Evolutionary conservation across 2,329 filamentous ascomycete species (phyloP), one percentile per base, ranked within the genome.

Genomic region (Blastomyces emzantsi): DNA sequence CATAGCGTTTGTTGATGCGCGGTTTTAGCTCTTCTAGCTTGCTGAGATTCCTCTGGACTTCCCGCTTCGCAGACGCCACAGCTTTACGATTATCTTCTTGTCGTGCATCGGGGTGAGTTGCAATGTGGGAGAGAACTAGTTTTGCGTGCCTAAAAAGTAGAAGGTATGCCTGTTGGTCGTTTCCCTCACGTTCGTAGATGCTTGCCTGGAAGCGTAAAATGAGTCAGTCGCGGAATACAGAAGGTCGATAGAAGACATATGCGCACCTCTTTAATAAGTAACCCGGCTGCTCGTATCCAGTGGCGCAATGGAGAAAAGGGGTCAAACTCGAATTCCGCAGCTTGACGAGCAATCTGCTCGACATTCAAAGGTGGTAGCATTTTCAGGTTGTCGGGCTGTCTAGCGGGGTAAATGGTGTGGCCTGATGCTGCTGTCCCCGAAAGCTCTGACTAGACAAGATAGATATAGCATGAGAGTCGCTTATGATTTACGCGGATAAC

Each of bases 71-170:
- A 51, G 79, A 77, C 57, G 79, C 77, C 57, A 88, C 72, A 15
- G 80, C 79, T 62, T 76, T 75, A 63, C 80, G 80, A 67, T 83
- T 82, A 45, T 88, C 85, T 11, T 85, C 82, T 8, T 85, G 82
- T 68, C 84, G 88, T 56, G 85, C 85, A 63, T 94, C 86, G 1
- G 93, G 92, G 70, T 97, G 94, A 1, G 79, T 82, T 0, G 85
- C 82, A 9, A 99, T 81, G 62, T 88, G 83, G 7, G 90, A 84
- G 36, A 96, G 79, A 30, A 96, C 85, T n/a, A 99, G 85, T 62
- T 88, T 83, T 11, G 91, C 91, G 77, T 96, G 92, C 69, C 94
- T 87, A 73, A 94, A 90, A n/a, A 96, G 84, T 64, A 97, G 86
- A 62, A 97, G 83, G 75, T 96, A 99, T 4, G 93, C 90, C 72